phyloP scores from a whole-genome alignment of 139 green algal species.

The Chlorella sp. region DNA sequence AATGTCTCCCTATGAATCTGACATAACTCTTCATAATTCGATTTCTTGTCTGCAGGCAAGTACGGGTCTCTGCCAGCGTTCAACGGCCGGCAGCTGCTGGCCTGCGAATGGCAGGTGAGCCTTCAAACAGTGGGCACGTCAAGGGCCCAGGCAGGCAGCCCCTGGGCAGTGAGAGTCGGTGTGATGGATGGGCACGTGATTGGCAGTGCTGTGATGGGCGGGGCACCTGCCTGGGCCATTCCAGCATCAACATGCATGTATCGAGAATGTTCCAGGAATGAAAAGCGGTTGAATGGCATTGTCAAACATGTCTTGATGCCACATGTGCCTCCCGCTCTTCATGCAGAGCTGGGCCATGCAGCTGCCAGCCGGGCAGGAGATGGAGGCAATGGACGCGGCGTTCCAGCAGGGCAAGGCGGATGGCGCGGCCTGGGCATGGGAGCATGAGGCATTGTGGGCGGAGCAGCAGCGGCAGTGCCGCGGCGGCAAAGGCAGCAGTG shows the following conservation, averaged over 20 bases:
- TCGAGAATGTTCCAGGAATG: no score
- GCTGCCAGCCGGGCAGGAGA: background rate
- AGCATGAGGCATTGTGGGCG: background rate
- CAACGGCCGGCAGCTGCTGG: background rate
- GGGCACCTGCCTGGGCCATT: no score
- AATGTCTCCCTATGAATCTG: no score
- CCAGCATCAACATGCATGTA: no score
- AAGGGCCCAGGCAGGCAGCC: background rate
- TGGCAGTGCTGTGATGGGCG: background rate
- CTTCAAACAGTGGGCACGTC: no score
- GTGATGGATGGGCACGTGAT: no score
- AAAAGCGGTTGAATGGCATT: no score
- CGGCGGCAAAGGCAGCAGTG: background rate
- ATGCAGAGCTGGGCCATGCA: background rate
- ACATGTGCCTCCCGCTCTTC: background rate
- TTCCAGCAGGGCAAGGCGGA: background rate
- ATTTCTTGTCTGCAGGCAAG: background rate
- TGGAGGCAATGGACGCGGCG: background rate
- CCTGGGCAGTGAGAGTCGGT: background rate
- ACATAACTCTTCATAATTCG: no score
- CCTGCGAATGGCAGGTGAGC: constrained; percentile 1
- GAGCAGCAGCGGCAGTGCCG: background rate
- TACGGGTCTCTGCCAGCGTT: background rate
- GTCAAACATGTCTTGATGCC: background rate
- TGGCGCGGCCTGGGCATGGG: background rate